These are phyloP conservation scores for Ceratocystis variospora DNA, from an alignment of 2,329 filamentous ascomycete species.

Conservation along the genomic window DNA sequence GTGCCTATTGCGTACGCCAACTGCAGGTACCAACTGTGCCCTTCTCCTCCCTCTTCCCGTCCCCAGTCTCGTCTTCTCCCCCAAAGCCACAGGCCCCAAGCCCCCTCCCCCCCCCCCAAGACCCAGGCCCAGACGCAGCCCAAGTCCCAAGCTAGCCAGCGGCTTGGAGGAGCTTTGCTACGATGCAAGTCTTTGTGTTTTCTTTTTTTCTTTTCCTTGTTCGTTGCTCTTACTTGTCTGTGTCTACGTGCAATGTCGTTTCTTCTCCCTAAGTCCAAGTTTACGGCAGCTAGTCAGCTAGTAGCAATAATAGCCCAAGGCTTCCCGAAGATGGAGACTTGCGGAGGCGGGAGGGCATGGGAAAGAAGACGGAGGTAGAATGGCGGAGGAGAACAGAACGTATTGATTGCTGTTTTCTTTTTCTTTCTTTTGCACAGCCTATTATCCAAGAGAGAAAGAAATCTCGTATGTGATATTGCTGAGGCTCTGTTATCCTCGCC, in stretches of 20 bases:
- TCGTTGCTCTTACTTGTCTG: not conserved
- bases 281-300: not conserved
- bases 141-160: not conserved
- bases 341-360: not conserved
- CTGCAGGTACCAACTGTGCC: not conserved
- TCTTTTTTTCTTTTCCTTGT: not conserved
- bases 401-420: not conserved
- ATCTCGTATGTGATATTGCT: not conserved
- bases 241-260: not conserved
- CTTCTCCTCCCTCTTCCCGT: not conserved
- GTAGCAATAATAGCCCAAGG: slow-evolving; percentile 1
- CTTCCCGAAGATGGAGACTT: not conserved
- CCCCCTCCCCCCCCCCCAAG: no score
- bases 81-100: no score
- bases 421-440: not conserved
- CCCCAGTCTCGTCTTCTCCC: no score
- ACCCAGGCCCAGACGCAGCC: no score
- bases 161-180: not conserved
- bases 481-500: not conserved
- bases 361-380: not conserved
- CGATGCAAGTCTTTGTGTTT: slow-evolving; percentile 4
- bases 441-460: not conserved
- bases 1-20: slow-evolving; percentile 5
- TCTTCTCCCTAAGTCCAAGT: not conserved
- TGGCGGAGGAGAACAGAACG: not conserved